Evolutionary conservation across 1,284 basidiomycete genomes (phyloP), one percentile per base, ranked within the genome.

Genomic region (Melampsora americana): DNA sequence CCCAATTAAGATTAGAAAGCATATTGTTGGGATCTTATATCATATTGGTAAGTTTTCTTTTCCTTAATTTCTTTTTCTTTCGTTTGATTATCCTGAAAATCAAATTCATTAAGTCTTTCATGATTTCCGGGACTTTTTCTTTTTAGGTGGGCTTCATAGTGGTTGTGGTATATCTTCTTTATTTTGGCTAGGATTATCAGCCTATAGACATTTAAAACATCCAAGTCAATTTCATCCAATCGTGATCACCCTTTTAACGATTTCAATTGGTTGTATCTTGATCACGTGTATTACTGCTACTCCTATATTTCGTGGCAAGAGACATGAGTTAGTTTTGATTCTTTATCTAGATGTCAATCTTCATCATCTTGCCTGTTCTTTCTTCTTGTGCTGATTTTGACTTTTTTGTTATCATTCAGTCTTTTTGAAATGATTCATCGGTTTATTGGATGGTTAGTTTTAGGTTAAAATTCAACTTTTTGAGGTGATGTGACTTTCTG

Each of bases 371-470:
- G n/a, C n/a, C n/a, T 14, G 2, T 14, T 71, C 44, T 66, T 12
- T 23, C 14, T 9, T 30, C 56, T 39, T 32, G 39, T 79, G 20
- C 42, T 16, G 28, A 39, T 16, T 77, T 35, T 3, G 9, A 5
- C 9, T 42, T 42, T 42, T 7, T 42, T 5, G 39, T 42, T 11
- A 9, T 44, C 14, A 1, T 56, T 39, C 18, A 74, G 71, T 32
- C 14, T 48, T 0, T 74, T 74, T 61, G 71, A 74, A 32, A 60
- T 74, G 14, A 66, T 48, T 60, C 71, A 74, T 48, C 71, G 71
- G 14, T 74, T 74, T 61, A 30, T 74, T 14, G 71, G 71, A n/a
- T 74, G 71, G 71, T 74, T 46, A 65, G 5, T n/a, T 26, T 62
- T 30, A 30, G 7, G 2, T 35, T n/a, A 26, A 0, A 35, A 53